phyloP scores from a whole-genome alignment of 768 basidiomycete species.

The Ephemerocybe angulata region DNA sequence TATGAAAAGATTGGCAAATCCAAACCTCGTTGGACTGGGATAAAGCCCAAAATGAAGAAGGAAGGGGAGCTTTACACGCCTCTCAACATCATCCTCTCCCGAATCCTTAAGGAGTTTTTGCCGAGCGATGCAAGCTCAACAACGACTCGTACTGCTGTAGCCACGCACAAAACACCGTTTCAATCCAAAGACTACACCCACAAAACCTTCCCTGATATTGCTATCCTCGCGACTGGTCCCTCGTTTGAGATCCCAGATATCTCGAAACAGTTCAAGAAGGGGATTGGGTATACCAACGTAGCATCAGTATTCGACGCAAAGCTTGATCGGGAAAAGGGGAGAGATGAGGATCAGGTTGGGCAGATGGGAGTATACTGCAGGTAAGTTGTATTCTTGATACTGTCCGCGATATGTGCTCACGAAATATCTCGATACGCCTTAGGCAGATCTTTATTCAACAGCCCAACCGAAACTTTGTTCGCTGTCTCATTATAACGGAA shows the following conservation, averaged over 20 bases:
- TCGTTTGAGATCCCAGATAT: not conserved
- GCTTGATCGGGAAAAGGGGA: not conserved
- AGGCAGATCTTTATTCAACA: constrained; percentile 17
- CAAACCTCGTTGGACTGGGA: too few relatives aligned
- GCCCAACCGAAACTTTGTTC: not conserved
- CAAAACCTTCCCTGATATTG: not conserved
- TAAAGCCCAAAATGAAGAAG: too few relatives aligned
- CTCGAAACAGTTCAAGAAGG: not conserved
- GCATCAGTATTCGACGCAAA: not conserved
- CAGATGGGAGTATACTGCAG: not conserved
- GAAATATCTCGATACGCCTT: not conserved
- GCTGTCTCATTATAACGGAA: not conserved
- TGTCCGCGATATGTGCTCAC: too few relatives aligned
- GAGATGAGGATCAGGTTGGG: not conserved
- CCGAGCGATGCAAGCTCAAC: too few relatives aligned
- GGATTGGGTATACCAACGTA: not conserved
- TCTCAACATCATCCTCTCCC: too few relatives aligned
- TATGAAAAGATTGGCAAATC: too few relatives aligned
- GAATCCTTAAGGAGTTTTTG: too few relatives aligned
- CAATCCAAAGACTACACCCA: not conserved
- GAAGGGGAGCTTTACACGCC: too few relatives aligned
- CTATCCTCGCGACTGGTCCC: not conserved
- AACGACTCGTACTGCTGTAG: not conserved
- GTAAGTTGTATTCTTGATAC: not conserved
- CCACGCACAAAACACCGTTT: not conserved